These are phyloP conservation scores for Russula vinacea DNA, from an alignment of 768 basidiomycete genomes.

Conservation along the genomic window DNA sequence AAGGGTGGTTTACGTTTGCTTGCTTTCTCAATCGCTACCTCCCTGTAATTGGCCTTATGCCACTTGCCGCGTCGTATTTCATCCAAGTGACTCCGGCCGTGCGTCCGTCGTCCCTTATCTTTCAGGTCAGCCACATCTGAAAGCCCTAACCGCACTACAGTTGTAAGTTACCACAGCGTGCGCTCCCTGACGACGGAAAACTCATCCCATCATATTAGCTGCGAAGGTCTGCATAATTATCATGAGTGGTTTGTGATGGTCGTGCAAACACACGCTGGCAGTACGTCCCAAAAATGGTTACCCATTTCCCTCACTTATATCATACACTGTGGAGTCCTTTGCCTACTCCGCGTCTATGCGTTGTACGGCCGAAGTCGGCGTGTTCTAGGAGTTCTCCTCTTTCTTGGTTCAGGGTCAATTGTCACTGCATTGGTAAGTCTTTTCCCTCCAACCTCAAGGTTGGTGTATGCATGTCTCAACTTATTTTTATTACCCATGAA, in stretches of 20 bases:
- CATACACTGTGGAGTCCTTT: neutral
- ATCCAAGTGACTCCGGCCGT: neutral
- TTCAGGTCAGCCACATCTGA: neutral
- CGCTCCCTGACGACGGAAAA: neutral
- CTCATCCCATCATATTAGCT: neutral
- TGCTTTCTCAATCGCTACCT: slow-evolving; percentile 53
- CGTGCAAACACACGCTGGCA: neutral
- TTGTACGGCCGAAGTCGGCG: slow-evolving; percentile 14
- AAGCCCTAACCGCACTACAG: neutral
- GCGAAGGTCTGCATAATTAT: slow-evolving; percentile 6
- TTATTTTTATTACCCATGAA: neutral
- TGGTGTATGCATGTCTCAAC: neutral
- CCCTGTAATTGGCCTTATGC: slow-evolving; percentile 40
- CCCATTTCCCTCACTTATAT: neutral
- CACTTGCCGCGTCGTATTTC: slow-evolving; percentile 32
- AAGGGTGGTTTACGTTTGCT: slow-evolving; percentile 40
- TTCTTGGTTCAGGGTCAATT: neutral
- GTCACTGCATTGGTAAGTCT: neutral
- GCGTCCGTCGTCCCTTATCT: slow-evolving; percentile 4
- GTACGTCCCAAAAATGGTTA: neutral
- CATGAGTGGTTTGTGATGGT: slow-evolving; percentile 7
- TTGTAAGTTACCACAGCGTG: slow-evolving; percentile 5
- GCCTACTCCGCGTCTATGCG: slow-evolving; percentile 12
- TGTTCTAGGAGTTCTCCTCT: neutral
- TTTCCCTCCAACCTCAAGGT: neutral